phyloP scores from a whole-genome alignment of 345 rosid species.

The Mallotus nudiflorus region DNA sequence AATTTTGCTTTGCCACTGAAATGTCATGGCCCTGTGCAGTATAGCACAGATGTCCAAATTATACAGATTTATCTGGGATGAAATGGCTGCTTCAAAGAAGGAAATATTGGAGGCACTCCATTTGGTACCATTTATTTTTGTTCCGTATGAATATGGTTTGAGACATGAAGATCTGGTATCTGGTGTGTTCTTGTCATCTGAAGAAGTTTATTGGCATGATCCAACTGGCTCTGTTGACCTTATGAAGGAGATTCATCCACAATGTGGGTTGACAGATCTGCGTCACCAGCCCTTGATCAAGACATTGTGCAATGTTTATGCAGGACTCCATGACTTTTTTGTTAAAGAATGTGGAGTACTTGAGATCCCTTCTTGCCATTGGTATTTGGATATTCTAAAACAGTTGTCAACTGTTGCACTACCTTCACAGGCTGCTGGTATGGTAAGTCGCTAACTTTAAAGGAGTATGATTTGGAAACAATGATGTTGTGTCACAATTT shows the following conservation, averaged over 20 bases:
- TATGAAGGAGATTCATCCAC: slow-evolving; percentile 45
- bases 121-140: slow-evolving; percentile 61
- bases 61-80: slow-evolving; percentile 71
- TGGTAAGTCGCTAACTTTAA: slow-evolving; percentile 51
- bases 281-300: slow-evolving; percentile 39
- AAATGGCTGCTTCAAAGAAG: slow-evolving; percentile 52
- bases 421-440: slow-evolving; percentile 71
- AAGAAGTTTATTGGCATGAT: slow-evolving; percentile 83
- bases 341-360: slow-evolving; percentile 68
- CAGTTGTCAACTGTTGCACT: slow-evolving; percentile 58
- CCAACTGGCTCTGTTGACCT: slow-evolving; percentile 61
- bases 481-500: slow-evolving; percentile 19
- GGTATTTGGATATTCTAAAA: slow-evolving; percentile 60
- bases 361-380: slow-evolving; percentile 61
- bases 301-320: slow-evolving; percentile 65
- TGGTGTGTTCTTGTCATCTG: slow-evolving; percentile 63
- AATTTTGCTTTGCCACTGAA: slow-evolving; percentile 4
- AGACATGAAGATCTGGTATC: slow-evolving; percentile 48
- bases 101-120: slow-evolving; percentile 51
- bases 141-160: slow-evolving; percentile 50
- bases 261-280: slow-evolving; percentile 32
- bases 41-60: slow-evolving; percentile 71
- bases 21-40: slow-evolving; percentile 49
- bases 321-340: slow-evolving; percentile 84
- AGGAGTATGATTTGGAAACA: slow-evolving; percentile 2